Conservation (phyloP, 116 monocot species). For the Trichopus zeylanicus region DNA sequence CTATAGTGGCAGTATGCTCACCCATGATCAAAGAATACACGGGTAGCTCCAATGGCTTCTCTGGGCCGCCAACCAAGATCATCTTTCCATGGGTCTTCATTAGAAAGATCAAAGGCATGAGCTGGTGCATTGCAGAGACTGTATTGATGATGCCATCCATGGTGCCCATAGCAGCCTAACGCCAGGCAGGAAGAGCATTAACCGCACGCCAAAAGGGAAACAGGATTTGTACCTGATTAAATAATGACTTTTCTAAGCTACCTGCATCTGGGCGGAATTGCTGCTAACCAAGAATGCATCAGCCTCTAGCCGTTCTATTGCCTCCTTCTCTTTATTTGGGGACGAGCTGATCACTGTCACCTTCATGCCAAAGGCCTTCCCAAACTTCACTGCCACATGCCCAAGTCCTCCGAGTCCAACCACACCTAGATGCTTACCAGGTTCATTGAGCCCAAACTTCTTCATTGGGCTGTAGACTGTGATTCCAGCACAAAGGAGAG, state of each 20-base stretch:
- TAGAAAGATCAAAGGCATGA: conserved; percentile 16
- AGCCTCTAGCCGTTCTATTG: conserved; percentile 30
- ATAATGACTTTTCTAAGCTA: not conserved
- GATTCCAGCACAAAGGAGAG: conserved; percentile 41
- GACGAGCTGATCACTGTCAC: conserved; percentile 53
- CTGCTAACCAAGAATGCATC: conserved; percentile 38
- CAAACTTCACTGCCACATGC: conserved; percentile 44
- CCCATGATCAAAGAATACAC: conserved; percentile 22
- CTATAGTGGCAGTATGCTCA: not conserved
- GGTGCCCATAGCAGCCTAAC: conserved; percentile 19
- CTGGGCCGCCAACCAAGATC: conserved; percentile 24
- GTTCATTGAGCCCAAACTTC: conserved; percentile 15
- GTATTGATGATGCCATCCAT: conserved; percentile 41
- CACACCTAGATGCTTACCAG: conserved; percentile 39
- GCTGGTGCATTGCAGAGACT: conserved; percentile 17
- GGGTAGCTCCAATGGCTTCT: conserved; percentile 23
- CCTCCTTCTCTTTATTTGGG: conserved; percentile 31
- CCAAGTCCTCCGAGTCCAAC: conserved; percentile 50
- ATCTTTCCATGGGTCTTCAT: conserved; percentile 26
- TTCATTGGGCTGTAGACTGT: conserved; percentile 43
- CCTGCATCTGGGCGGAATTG: conserved; percentile 21
- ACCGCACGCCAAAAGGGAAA: not conserved
- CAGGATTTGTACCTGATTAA: not conserved
- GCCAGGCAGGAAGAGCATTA: not conserved
- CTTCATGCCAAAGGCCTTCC: conserved; percentile 37